Evolutionary conservation across 2,329 filamentous ascomycete species (phyloP), one percentile per base, ranked within the genome.

Genomic region (Sarocladium strictum): DNA sequence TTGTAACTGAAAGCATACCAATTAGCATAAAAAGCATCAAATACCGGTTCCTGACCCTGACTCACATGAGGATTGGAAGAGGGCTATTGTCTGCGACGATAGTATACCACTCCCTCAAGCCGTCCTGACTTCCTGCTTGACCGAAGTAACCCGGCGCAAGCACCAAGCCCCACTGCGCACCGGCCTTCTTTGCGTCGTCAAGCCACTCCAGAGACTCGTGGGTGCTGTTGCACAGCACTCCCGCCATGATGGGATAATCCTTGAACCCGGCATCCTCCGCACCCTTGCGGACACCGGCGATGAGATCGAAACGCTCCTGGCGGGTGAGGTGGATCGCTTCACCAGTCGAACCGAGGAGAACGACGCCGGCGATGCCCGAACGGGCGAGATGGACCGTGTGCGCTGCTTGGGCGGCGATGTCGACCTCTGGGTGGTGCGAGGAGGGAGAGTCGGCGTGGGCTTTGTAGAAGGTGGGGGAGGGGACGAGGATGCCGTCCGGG

Each of bases 131-230:
- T 24, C 75, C 80, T 2, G 76, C 77, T 0, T 74, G 69, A 2
- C 81, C 83, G 66, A 87, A 87, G 65, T 87, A 87, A 1, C 83
- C 83, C 0, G 83, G 84, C 40, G 80, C 80, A 45, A 87, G 74
- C 33, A 83, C 80, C 56, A 87, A 70, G 21, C 82, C 84, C 24
- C 49, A 58, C 38, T 55, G 47, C n/a, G 57, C 57, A 14, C 57
- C 57, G 4, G 54, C 57, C 35, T 54, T 50, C 23, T 54, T 43
- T 19, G 53, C 43, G 12, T 55, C 53, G 17, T 47, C 33, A 32
- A 58, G 54, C 53, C 53, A 55, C 38, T 56, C 47, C 24, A 58
- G 47, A 21, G 53, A 45, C 54, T 58, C 56, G 12, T 54, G 19
- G 17, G 50, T 53, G 56, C 77, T 77, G 63, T 84, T 78, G 12